Conservation (phyloP, 129 eudicot species). For the Glebionis coronaria region DNA sequence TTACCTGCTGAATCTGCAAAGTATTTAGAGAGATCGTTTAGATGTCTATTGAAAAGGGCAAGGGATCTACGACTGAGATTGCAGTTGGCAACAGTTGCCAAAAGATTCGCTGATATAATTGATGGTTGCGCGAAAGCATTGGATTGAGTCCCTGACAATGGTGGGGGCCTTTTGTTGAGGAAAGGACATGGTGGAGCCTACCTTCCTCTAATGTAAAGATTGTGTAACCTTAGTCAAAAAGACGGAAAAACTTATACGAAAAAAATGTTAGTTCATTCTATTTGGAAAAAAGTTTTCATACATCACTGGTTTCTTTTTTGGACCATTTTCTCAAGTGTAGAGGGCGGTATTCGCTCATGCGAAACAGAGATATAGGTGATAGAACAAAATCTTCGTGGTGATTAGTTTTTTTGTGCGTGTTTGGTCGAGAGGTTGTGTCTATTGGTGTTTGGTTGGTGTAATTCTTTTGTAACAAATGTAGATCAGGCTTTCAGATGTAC, state of each 20-base stretch:
- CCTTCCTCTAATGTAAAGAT: no score
- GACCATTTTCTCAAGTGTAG: no score
- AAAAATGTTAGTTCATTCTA: conserved; percentile 6
- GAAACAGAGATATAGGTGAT: no score
- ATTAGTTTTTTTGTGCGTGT: conserved; percentile 15
- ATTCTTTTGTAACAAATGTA: conserved; percentile 25
- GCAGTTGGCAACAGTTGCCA: conserved; percentile 75
- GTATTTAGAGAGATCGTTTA: conserved; percentile 80
- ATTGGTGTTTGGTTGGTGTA: conserved; percentile 15
- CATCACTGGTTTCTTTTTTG: no score
- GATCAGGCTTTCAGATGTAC: conserved; percentile 17
- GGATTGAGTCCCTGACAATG: conserved; percentile 90
- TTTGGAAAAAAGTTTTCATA: conserved; percentile 6
- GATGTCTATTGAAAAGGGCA: conserved; percentile 83
- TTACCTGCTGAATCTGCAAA: conserved; percentile 92
- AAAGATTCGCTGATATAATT: conserved; percentile 69
- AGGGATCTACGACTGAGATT: conserved; percentile 67
- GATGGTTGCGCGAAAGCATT: conserved; percentile 56
- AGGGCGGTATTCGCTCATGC: no score
- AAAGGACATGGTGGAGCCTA: conserved; percentile 98
- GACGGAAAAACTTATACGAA: not conserved
- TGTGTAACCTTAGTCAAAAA: not conserved
- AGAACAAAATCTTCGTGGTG: conserved; percentile 21
- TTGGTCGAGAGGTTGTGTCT: no score
- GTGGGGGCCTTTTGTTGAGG: conserved; percentile 88